Evolutionary conservation across 257 asterid genomes (phyloP), one percentile per base, ranked within the genome.

Genomic region (Solanum pennellii): DNA sequence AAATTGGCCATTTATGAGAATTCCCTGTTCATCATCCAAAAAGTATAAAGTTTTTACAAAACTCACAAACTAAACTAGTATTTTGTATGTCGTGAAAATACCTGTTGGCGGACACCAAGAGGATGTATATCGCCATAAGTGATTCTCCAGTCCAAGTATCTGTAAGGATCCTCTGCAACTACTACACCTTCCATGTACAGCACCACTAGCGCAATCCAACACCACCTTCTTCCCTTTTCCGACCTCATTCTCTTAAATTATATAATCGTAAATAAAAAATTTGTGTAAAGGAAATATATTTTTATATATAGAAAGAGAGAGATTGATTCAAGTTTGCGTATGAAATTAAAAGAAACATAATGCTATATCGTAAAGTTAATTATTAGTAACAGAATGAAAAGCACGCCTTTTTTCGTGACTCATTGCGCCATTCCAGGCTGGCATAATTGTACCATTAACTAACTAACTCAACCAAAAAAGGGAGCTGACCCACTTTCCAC

Each of bases 81-180:
- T 37, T 37, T 1, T 37, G 39, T 5, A 37, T 37, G 39, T 37
- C 7, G 39, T 37, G 39, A 37, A 37, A 37, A 12, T 52, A 95
- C 98, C 93, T 93, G 98, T 91, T 95, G 98, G 25, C 93, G 95
- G 84, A 92, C 83, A 5, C 96, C 98, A 12, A 95, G 87, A 66
- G 98, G 98, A 29, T 88, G 91, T 68, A 94, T 92, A 10, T 90
- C 90, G 11, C 94, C 98, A 6, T 94, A 93, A 49, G 96, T 92
- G 87, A 94, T 84, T 35, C 52, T 90, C 98, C 98, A 95, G 62
- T 88, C 88, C 84, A 90, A 93, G 86, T 85, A 93, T 87, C 93
- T 90, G 88, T 95, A 94, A 45, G 98, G 98, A 87, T 91, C 89
- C 4, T 93, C 98, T 6, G 90, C 96, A 11, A 86, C 62, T 29